A percentile compares a stretch with the other conserved stretches of the same genome.
phyloP scores from a whole-genome alignment of 768 basidiomycete species.

The Amanita muscaria region DNA sequence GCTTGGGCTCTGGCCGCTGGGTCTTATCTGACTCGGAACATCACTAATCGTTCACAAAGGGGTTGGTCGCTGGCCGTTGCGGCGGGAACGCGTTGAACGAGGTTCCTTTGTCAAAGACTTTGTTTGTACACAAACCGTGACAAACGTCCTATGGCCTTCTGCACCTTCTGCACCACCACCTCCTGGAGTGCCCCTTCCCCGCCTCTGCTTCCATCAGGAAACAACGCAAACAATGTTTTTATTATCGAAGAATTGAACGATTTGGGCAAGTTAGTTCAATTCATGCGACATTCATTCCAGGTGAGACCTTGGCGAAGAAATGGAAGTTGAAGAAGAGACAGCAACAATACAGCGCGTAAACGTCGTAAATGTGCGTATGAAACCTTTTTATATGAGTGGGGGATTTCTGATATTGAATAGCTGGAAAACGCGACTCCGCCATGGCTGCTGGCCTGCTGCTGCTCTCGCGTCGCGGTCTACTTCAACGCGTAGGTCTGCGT shows the following conservation, averaged over 20 bases:
- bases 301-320: constrained; percentile 43
- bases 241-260: neutral
- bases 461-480: neutral
- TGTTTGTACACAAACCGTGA: no score
- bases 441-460: neutral
- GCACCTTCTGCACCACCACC: no score
- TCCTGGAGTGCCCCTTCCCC: no score
- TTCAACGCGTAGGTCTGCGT: neutral
- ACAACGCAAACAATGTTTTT: constrained; percentile 15
- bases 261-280: neutral
- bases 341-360: constrained; percentile 30
- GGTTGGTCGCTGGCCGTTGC: no score
- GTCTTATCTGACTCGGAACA: constrained; percentile 4
- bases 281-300: neutral
- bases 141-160: no score
- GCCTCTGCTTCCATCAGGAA: constrained; percentile 13
- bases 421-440: neutral
- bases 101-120: no score
- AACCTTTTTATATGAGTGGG: neutral
- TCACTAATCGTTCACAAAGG: no score
- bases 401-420: constrained; percentile 1
- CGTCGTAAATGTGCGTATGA: constrained; percentile 34
- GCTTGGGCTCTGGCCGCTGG: neutral
- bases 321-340: constrained; percentile 62
- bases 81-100: no score